These are phyloP conservation scores for Exophiala calicioides DNA, from an alignment of 2,329 filamentous ascomycete species.

Conservation along the genomic window DNA sequence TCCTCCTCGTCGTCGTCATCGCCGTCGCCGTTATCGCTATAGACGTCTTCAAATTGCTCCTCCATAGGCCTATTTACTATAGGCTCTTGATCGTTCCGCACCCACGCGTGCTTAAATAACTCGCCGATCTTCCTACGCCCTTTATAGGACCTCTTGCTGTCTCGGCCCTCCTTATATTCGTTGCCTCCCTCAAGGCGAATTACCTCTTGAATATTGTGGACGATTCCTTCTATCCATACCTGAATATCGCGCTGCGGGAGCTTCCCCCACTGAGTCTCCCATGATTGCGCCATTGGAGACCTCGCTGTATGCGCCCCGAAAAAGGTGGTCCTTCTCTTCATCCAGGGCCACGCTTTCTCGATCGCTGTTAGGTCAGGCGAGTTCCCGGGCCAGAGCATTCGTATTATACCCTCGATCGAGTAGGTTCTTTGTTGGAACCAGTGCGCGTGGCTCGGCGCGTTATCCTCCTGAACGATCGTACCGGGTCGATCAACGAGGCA, in stretches of 20 bases:
- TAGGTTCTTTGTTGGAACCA: background rate
- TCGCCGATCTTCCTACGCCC: background rate
- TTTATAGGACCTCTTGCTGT: background rate
- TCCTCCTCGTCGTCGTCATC: too few relatives aligned
- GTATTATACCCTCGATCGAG: background rate
- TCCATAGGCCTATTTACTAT: too few relatives aligned
- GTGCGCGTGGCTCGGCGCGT: background rate
- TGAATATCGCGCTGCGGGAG: background rate
- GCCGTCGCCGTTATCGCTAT: too few relatives aligned
- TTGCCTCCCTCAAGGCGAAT: background rate
- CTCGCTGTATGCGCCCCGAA: background rate
- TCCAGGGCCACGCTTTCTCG: background rate
- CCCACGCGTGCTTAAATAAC: background rate
- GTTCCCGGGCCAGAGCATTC: background rate
- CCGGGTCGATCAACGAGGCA: background rate
- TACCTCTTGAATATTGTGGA: background rate
- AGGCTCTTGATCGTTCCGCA: too few relatives aligned
- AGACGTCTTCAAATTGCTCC: too few relatives aligned
- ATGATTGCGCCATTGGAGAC: background rate
- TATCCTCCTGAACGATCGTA: constrained; percentile 8
- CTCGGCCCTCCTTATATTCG: background rate
- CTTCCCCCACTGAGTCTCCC: background rate
- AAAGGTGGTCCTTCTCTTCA: background rate
- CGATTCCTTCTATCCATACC: background rate
- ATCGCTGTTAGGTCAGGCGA: background rate